A percentile compares a stretch with the other conserved stretches of the same genome.
Conservation (phyloP, 1,284 basidiomycete species). For the Inonotus obliquus region DNA sequence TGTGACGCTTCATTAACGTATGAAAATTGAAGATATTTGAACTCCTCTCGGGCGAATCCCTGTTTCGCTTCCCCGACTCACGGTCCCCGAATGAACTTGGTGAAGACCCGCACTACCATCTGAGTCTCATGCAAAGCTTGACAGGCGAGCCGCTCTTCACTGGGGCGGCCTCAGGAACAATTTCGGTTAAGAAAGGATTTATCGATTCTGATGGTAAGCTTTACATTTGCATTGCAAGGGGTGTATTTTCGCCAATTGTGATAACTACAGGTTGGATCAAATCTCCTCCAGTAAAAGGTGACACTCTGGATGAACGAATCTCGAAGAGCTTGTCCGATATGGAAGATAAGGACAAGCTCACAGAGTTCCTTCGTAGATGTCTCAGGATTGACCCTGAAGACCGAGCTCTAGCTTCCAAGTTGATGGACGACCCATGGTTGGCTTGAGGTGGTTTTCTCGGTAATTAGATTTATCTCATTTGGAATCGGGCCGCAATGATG, state of each 20-base stretch:
- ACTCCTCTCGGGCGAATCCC: neutral
- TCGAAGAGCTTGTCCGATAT: neutral
- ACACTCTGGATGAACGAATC: neutral
- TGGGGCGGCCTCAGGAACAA: neutral
- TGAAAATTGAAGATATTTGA: neutral
- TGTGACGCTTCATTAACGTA: neutral
- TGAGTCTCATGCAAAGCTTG: neutral
- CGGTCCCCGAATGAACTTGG: neutral
- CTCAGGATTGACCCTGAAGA: neutral
- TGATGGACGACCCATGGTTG: neutral
- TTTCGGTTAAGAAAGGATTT: neutral
- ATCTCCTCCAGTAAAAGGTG: neutral
- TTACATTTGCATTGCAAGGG: neutral
- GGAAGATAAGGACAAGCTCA: neutral
- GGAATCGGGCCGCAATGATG: too few relatives aligned
- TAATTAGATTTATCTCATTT: too few relatives aligned
- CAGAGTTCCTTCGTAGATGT: neutral
- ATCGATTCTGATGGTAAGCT: neutral
- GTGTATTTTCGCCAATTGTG: neutral
- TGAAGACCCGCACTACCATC: neutral
- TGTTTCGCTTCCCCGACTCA: neutral
- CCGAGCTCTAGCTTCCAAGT: neutral
- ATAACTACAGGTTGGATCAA: neutral
- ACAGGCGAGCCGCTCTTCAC: neutral
- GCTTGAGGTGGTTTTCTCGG: too few relatives aligned